A percentile compares a stretch with the other conserved stretches of the same genome.
Conservation (phyloP, 495 filamentous ascomycete species). For the Rhypophila decipiens region DNA sequence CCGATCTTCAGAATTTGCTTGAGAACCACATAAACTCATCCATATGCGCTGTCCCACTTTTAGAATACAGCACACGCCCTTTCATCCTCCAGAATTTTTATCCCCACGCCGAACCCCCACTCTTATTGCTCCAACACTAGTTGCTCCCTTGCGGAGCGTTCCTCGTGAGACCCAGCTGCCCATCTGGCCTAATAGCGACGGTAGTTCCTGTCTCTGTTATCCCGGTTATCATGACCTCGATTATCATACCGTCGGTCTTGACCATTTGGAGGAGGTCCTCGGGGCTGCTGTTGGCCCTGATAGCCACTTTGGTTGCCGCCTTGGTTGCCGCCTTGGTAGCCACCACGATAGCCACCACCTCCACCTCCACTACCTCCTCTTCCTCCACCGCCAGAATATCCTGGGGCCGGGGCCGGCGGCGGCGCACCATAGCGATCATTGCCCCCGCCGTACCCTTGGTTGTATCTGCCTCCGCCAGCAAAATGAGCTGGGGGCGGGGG, state of each 20-base stretch:
- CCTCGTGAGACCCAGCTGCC: not conserved
- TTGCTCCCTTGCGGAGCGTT: too few relatives aligned
- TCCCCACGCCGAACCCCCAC: too few relatives aligned
- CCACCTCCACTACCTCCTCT: not conserved
- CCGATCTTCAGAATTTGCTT: too few relatives aligned
- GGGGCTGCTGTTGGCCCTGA: not conserved
- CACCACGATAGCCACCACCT: conserved; percentile 17
- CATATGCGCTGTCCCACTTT: too few relatives aligned
- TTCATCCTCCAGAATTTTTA: too few relatives aligned
- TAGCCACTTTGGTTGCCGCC: conserved; percentile 12
- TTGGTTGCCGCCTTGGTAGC: not conserved
- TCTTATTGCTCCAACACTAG: too few relatives aligned
- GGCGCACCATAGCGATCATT: too few relatives aligned
- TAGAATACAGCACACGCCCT: too few relatives aligned
- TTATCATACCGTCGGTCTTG: conserved; percentile 16
- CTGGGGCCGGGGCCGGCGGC: conserved; percentile 1
- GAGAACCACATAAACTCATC: too few relatives aligned
- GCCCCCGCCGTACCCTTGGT: not conserved
- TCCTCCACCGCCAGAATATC: not conserved
- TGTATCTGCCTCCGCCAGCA: conserved; percentile 18
- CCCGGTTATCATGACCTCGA: conserved; percentile 11
- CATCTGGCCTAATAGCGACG: not conserved
- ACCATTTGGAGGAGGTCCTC: too few relatives aligned
- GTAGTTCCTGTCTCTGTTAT: conserved; percentile 1
- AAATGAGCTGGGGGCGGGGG: conserved; percentile 35